These are phyloP conservation scores for Fusarium sp. DNA, from an alignment of 2,329 filamentous ascomycete genomes.

Conservation along the genomic window DNA sequence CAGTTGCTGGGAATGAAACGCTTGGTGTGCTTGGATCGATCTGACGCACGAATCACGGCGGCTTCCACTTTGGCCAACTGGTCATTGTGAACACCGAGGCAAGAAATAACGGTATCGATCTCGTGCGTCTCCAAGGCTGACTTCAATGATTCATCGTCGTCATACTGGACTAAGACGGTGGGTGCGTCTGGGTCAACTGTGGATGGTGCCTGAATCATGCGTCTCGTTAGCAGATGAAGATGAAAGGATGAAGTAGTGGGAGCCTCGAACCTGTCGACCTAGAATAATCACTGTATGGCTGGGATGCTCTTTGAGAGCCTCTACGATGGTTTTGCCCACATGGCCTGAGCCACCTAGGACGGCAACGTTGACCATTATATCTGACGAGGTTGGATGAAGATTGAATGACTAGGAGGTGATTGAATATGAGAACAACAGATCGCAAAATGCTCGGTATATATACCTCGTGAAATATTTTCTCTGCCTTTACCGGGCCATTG, in stretches of 20 bases:
- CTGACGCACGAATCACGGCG: slow-evolving; percentile 5
- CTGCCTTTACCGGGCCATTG: background rate
- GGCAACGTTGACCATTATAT: slow-evolving; percentile 18
- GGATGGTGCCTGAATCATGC: background rate
- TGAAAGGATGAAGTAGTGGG: background rate
- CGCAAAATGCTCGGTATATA: background rate
- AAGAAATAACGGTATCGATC: background rate
- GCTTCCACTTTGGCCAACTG: slow-evolving; percentile 1
- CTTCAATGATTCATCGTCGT: background rate
- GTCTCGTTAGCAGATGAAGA: background rate
- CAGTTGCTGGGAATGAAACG: slow-evolving; percentile 22
- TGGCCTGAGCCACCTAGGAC: slow-evolving; percentile 25
- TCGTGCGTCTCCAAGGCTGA: background rate
- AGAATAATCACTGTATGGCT: slow-evolving; percentile 16
- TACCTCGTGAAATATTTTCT: background rate
- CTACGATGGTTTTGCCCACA: slow-evolving; percentile 20
- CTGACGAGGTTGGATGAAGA: background rate
- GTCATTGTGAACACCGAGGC: slow-evolving; percentile 3
- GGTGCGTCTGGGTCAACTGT: background rate
- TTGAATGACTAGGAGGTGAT: background rate
- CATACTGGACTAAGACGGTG: background rate
- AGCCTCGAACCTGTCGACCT: slow-evolving; percentile 7
- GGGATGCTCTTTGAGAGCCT: slow-evolving; percentile 8
- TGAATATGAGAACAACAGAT: background rate
- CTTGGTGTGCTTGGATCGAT: slow-evolving; percentile 6